Base-by-base conservation (phyloP, 306 rosid genomes). In the Cicer bijugum region DNA sequence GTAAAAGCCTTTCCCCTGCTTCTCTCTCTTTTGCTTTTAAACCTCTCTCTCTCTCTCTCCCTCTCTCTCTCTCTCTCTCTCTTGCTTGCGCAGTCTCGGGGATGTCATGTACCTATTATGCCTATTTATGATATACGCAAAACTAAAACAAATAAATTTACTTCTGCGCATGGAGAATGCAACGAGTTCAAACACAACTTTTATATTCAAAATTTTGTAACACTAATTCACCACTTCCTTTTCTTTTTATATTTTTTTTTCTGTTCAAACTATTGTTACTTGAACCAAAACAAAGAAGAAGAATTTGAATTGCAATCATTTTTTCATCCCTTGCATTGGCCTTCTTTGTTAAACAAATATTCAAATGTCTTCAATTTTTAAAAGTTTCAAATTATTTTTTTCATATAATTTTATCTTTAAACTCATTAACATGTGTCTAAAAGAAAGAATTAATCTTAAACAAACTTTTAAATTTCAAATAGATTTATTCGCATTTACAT, bases 81-180 rank as follows among this genome's bases (percentile, higher is more conserved):
- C n/a, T n/a, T 67, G 80, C 76, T 82, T 77, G 81, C 88, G 83
- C 88, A 82, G 89, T 89, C 96, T 88, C 91, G 91, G 85, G 87
- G 85, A 81, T 53, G 40, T 35, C 23, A 52, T 52, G 59, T 53
- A 20, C 60, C 60, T 53, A 48, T 55, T 71, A 60, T 78, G 15
- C 56, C 35, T 64, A 70, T 51, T 12, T 38, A 60, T 57, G 63
- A 57, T 57, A 23, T 20, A 23, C 40, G 63, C 63, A 57, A 57
- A 57, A 57, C 63, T 57, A 57, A 57, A 35, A 33, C 1, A 60
- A 35, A 6, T 17, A n/a, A 10, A 35, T 12, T 60, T 60, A 16
- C 19, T 57, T 57, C 37, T 57, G 20, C 40, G 63, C 63, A 23
- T 57, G 63, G 63, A 23, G 63, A 23, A 5, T 8, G 14, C 62